Evolutionary conservation across 2,329 filamentous ascomycete species (phyloP), one percentile per base, ranked within the genome.

Genomic region (Stachybotrys elegans): DNA sequence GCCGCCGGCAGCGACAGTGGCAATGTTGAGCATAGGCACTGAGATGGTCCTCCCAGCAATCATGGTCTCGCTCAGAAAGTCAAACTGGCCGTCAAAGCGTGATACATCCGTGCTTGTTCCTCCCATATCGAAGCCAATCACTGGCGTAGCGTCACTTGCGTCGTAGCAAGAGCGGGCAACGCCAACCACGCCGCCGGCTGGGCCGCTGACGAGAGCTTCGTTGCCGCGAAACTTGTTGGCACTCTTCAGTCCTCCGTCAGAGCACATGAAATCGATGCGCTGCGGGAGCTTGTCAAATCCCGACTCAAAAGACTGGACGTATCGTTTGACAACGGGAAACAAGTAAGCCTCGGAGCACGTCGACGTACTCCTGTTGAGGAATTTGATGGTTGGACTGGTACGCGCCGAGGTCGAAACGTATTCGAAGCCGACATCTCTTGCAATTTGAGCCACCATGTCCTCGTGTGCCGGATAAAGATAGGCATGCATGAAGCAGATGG

Each of bases 31-130:
- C 57, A 90, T 86, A 0, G 87, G 86, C 1, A 81, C 84, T 50
- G 90, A 86, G 9, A 91, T 88, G 2, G 84, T 84, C 2, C 91
- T 81, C 12, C 86, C 87, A 0, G 87, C 86, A 0, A 84, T 89
- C 0, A 83, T 88, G 0, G 84, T 88, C 56, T 89, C 85, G 48
- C 89, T 88, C 0, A 68, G 58, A 39, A 70, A 66, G 22, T 69
- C 68, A 25, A 65, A 65, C 2, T 59, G 57, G 2, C 68, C 68
- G 4, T 59, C 81, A 51, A 86, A 89, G 29, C 86, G 71, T 21
- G 81, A 86, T 7, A 88, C 83, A 57, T 89, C 85, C 2, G 86
- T 89, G 22, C 78, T 83, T 1, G 86, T 89, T n/a, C 86, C 86
- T 7, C 67, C 67, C 63, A 67, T 90, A 51, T 90, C 86, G 53